Evolutionary conservation across 148 eudicot genomes (phyloP).

Genomic region (Cornus controversa): DNA sequence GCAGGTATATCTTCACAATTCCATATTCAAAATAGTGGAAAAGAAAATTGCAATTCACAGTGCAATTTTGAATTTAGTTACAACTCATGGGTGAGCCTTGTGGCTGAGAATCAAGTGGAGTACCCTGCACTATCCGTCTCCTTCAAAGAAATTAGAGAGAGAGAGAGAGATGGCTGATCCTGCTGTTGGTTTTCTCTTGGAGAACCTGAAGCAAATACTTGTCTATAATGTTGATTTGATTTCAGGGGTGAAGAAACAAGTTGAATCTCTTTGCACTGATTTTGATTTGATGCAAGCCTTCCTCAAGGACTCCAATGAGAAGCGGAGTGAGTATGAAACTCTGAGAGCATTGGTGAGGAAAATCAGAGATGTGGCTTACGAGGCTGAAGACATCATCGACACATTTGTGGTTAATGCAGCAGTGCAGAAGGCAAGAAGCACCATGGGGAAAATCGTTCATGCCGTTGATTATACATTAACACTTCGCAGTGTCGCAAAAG

Average conservation of each 20-base stretch:
- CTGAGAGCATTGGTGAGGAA: slow-evolving; percentile 22
- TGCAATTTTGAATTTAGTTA: too few species aligned
- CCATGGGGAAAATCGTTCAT: neutral
- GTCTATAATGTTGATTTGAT: slow-evolving; percentile 20
- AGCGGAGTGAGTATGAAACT: slow-evolving; percentile 7
- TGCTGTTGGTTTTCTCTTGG: slow-evolving; percentile 27
- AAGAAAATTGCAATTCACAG: too few species aligned
- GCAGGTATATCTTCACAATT: too few species aligned
- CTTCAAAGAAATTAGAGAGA: neutral
- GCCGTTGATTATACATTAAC: slow-evolving; percentile 3
- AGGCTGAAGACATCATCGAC: slow-evolving; percentile 40
- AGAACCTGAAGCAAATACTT: slow-evolving; percentile 24
- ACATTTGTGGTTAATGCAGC: slow-evolving; percentile 18
- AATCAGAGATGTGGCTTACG: slow-evolving; percentile 24
- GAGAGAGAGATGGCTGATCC: slow-evolving; percentile 28
- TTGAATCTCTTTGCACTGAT: slow-evolving; percentile 20
- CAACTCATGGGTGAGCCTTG: too few species aligned
- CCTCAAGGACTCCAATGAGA: slow-evolving; percentile 21
- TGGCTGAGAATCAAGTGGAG: too few species aligned
- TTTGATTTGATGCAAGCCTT: slow-evolving; percentile 32
- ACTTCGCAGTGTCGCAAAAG: slow-evolving; percentile 16
- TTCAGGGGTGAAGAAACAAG: slow-evolving; percentile 11
- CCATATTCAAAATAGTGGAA: too few species aligned
- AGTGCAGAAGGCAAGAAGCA: slow-evolving; percentile 11
- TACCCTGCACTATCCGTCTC: too few species aligned